A percentile compares a stretch with the other conserved stretches of the same genome.
Conservation (phyloP, 108 stramenopile genomes). For the Conticribra guillardii region DNA sequence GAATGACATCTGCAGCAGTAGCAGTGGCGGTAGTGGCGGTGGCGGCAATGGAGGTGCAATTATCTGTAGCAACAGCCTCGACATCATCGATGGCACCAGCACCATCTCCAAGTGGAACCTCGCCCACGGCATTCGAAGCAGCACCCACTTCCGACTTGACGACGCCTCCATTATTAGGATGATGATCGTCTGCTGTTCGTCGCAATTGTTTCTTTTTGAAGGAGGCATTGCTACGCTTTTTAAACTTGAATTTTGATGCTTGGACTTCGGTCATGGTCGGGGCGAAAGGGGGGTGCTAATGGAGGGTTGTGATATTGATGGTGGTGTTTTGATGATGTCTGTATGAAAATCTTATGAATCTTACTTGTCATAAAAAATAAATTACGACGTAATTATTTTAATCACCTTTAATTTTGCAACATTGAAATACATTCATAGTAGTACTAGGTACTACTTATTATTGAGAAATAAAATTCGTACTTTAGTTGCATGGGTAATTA, state of each 20-base stretch:
- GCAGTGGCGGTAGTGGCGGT: neutral
- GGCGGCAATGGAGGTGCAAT: neutral
- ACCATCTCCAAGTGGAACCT: neutral
- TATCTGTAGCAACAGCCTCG: neutral
- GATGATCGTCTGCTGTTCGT: neutral
- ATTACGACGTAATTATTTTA: too few species aligned
- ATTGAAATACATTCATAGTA: too few species aligned
- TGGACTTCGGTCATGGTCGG: too few species aligned
- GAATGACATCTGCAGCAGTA: neutral
- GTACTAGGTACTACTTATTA: too few species aligned
- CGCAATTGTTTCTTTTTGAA: conserved; percentile 43
- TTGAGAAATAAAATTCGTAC: too few species aligned
- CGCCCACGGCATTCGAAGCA: neutral
- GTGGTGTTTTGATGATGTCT: too few species aligned
- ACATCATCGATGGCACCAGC: neutral
- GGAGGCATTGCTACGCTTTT: conserved; percentile 32
- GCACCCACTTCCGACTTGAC: neutral
- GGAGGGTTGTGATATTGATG: too few species aligned
- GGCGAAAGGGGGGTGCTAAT: too few species aligned
- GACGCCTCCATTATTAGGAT: neutral
- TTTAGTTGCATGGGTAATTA: too few species aligned
- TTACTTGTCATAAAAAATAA: too few species aligned
- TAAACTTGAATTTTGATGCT: conserved; percentile 45
- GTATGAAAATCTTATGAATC: too few species aligned
- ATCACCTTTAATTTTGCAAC: too few species aligned